Base-by-base conservation (phyloP, 768 basidiomycete species). In the Tephrocybe sp. region DNA sequence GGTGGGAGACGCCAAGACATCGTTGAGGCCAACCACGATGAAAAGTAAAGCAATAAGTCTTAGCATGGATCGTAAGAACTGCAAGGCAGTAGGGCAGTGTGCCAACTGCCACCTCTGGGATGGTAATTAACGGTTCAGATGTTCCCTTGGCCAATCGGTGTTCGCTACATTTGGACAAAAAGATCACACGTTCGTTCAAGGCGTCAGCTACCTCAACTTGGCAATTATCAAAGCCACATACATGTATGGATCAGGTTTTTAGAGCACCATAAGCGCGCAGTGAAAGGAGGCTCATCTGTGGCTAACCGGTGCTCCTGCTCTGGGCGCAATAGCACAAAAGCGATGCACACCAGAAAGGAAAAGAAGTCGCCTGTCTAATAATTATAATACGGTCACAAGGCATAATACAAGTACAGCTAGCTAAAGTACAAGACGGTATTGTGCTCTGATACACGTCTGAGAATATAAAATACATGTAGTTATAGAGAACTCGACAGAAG, bases 141-240 rank as follows among this genome's bases (percentile, higher is more conserved):
- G 34, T n/a, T 17, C 30, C 8, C 8, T 32, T 14, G 30, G 30
- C 8, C 30, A 32, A 32, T 7, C 30, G 30, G n/a, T n/a, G n/a
- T n/a, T 52, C 50, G 48, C 56, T 53, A 47, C 30, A 24, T 56
- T 51, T 55, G 50, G 58, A 15, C 8, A 56, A 48, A 5, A 45
- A 32, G 48, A 54, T 68, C 68, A 63, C 69, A 72, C 70, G 70
- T 69, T 70, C 62, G 67, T 65, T 30, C 28, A n/a, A n/a, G n/a
- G n/a, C 28, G 15, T 44, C 32, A n/a, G 5, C 20, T 4, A n/a
- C 28, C 28, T 30, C 28, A 30, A 30, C 28, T 30, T 30, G 28
- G n/a, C n/a, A n/a, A n/a, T n/a, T n/a, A n/a, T n/a, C n/a, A n/a
- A n/a, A n/a, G n/a, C 28, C 28, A 30, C 28, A 30, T 30, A 30